phyloP scores from a whole-genome alignment of 2,329 filamentous ascomycete species.

The Exophiala xenobiotica region DNA sequence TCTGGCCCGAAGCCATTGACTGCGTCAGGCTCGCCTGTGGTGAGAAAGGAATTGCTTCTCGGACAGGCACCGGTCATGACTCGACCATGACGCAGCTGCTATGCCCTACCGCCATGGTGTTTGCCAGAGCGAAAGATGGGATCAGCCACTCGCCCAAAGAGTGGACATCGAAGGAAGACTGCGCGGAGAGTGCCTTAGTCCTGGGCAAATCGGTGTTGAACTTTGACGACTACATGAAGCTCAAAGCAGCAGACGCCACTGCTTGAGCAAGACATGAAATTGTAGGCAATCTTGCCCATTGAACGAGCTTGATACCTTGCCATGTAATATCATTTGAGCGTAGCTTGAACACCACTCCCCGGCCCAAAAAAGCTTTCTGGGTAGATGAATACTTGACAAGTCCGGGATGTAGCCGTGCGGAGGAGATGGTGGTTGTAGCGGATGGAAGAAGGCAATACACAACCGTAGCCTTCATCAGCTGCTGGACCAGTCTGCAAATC shows the following conservation, averaged over 20 bases:
- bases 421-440: no score
- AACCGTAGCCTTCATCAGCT: no score
- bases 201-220: slow-evolving; percentile 33
- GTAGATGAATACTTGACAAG: no score
- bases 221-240: slow-evolving; percentile 31
- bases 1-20: slow-evolving; percentile 30
- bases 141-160: slow-evolving; percentile 31
- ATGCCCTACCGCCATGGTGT: slow-evolving; percentile 33
- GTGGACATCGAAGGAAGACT: slow-evolving; percentile 31
- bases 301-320: no score
- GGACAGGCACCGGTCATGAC: slow-evolving; percentile 32
- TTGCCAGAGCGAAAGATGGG: slow-evolving; percentile 30
- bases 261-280: neutral
- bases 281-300: no score
- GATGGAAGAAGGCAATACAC: no score
- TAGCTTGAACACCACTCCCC: no score
- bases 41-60: slow-evolving; percentile 28
- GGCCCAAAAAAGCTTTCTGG: no score
- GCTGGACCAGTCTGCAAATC: no score
- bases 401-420: no score
- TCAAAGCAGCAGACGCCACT: slow-evolving; percentile 13
- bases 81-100: slow-evolving; percentile 30
- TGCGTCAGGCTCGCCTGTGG: slow-evolving; percentile 32
- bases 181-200: slow-evolving; percentile 29
- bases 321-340: no score